Percentiles rank a stretch among this genome's conserved stretches.
Conservation (phyloP, 805 yeast genomes). For the Suhomyces sp. region DNA sequence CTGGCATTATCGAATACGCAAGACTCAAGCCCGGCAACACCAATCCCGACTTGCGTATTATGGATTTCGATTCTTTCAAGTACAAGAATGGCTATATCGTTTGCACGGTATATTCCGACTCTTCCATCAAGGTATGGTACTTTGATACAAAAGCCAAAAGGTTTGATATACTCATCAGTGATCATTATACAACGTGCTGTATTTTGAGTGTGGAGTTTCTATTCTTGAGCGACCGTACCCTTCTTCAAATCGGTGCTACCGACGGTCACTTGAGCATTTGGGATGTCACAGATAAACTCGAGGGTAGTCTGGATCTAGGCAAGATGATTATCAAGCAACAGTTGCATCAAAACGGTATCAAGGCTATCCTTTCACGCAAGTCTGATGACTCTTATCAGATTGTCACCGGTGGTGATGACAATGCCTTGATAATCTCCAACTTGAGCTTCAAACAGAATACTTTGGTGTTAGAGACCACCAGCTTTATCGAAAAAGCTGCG, state of each 20-base stretch:
- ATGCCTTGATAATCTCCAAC: constrained; percentile 47
- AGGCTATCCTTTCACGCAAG: constrained; percentile 45
- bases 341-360: constrained; percentile 85
- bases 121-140: constrained; percentile 65
- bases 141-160: constrained; percentile 35
- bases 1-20: constrained; percentile 49
- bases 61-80: constrained; percentile 68
- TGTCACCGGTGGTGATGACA: constrained; percentile 92
- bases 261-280: constrained; percentile 77
- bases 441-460: constrained; percentile 12
- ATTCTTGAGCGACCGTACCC: constrained; percentile 19
- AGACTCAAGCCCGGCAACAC: constrained; percentile 52
- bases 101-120: constrained; percentile 81
- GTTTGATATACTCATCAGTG: constrained; percentile 46
- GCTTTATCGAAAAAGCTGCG: constrained; percentile 60
- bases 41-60: constrained; percentile 82
- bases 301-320: constrained; percentile 12
- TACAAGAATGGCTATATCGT: constrained; percentile 48
- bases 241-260: constrained; percentile 64
- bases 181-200: constrained; percentile 72
- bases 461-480: constrained; percentile 21
- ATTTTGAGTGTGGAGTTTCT: constrained; percentile 59
- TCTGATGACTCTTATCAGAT: constrained; percentile 25
- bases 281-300: constrained; percentile 37
- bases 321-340: constrained; percentile 40